Percentiles rank a stretch among this genome's conserved stretches.
These are phyloP conservation scores for Wickerhamomyces sp. DNA, from an alignment of 1,139 yeast species.

Conservation along the genomic window DNA sequence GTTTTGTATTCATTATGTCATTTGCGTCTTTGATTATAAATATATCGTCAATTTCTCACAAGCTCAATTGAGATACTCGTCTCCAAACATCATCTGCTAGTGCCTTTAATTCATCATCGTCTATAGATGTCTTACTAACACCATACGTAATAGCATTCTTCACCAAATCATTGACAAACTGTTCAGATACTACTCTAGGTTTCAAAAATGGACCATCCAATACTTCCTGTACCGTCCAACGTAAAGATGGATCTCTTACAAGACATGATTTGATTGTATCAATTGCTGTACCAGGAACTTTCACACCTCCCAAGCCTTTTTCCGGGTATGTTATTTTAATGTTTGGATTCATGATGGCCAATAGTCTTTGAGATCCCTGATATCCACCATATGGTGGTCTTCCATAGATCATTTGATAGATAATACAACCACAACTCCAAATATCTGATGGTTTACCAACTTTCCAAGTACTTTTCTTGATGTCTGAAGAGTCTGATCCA, in stretches of 20 bases:
- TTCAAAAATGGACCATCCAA: constrained; percentile 55
- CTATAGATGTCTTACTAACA: constrained; percentile 16
- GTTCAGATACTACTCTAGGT: constrained; percentile 69
- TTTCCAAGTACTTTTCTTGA: constrained; percentile 54
- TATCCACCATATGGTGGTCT: constrained; percentile 84
- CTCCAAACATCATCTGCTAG: constrained; percentile 52
- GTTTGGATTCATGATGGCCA: constrained; percentile 85
- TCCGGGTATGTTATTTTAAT: constrained; percentile 69
- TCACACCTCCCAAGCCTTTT: constrained; percentile 55
- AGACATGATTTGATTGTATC: constrained; percentile 73
- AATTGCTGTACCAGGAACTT: constrained; percentile 65
- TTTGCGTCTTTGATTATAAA: background rate
- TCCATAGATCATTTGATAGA: constrained; percentile 94
- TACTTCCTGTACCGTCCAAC: constrained; percentile 64
- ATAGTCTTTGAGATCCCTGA: constrained; percentile 71
- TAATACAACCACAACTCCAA: constrained; percentile 97
- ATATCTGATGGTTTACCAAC: constrained; percentile 96
- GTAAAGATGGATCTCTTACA: constrained; percentile 60
- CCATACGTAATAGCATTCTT: constrained; percentile 48
- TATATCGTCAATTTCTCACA: constrained; percentile 4
- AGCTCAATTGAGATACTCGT: constrained; percentile 22
- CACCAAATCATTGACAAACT: constrained; percentile 64
- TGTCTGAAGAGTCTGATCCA: constrained; percentile 22
- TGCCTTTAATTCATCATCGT: constrained; percentile 36
- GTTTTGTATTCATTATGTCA: background rate